Conservation (phyloP, 75 land plant genomes). For the Ceratopteris richardii region DNA sequence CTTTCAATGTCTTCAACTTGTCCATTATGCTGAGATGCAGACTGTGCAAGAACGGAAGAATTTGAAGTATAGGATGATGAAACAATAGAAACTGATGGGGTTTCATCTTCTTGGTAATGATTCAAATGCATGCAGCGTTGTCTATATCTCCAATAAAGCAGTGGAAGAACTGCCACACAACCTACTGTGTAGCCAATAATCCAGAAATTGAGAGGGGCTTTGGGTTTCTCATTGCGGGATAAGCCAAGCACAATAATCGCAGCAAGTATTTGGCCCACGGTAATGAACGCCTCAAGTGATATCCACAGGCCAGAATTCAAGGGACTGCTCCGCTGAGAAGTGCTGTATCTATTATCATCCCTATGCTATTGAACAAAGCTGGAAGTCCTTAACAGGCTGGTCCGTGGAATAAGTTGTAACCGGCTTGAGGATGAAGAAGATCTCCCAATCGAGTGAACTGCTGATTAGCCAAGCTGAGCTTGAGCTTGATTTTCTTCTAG, state of each 20-base stretch:
- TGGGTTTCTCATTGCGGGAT: constrained; percentile 72
- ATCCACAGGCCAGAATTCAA: constrained; percentile 88
- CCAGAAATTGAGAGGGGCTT: constrained; percentile 66
- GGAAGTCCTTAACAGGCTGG: constrained; percentile 3
- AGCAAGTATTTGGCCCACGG: constrained; percentile 78
- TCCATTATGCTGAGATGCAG: no score
- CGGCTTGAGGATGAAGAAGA: no score
- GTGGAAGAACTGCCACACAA: constrained; percentile 74
- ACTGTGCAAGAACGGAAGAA: no score
- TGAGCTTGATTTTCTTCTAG: no score
- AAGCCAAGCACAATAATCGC: constrained; percentile 69
- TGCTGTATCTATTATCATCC: constrained; percentile 1
- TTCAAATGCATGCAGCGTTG: constrained; percentile 19
- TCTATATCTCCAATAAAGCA: constrained; percentile 72
- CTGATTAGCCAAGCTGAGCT: no score
- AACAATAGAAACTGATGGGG: no score
- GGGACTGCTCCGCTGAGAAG: constrained; percentile 56
- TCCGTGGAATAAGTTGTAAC: no score
- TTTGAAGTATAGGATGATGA: no score
- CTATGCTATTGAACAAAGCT: neutral
- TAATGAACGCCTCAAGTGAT: constrained; percentile 59
- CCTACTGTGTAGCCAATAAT: constrained; percentile 81
- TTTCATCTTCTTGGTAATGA: no score
- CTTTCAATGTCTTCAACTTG: no score
- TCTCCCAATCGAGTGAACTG: no score